Percentiles rank a stretch among this genome's conserved stretches.
Conservation (phyloP, 805 yeast genomes). For the Maudiozyma pseudohumilis region DNA sequence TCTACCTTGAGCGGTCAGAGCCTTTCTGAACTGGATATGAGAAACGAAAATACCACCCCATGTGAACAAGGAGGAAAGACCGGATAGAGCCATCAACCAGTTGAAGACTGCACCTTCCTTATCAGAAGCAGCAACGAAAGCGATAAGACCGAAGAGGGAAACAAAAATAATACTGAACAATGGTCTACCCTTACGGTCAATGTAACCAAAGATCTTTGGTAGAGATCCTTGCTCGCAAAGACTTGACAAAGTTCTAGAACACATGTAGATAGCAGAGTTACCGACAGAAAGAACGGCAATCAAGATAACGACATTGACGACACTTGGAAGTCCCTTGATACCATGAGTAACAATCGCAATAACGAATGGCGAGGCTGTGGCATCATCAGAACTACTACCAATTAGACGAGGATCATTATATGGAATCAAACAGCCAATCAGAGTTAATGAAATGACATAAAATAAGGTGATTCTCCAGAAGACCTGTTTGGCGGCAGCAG, state of each 20-base stretch:
- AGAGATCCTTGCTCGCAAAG: slow-evolving; percentile 55
- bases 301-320: slow-evolving; percentile 59
- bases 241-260: slow-evolving; percentile 57
- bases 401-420: slow-evolving; percentile 35
- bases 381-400: slow-evolving; percentile 43
- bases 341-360: slow-evolving; percentile 59
- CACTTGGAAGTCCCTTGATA: slow-evolving; percentile 50
- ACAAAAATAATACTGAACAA: slow-evolving; percentile 44
- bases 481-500: slow-evolving; percentile 45
- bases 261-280: slow-evolving; percentile 59
- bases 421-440: slow-evolving; percentile 41
- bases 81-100: slow-evolving; percentile 58
- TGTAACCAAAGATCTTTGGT: slow-evolving; percentile 47
- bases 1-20: slow-evolving; percentile 57
- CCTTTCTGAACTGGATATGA: slow-evolving; percentile 56
- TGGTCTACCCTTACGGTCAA: slow-evolving; percentile 63
- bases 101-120: slow-evolving; percentile 46
- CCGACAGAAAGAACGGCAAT: slow-evolving; percentile 63
- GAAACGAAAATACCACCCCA: slow-evolving; percentile 53
- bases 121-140: slow-evolving; percentile 46
- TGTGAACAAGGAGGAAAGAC: slow-evolving; percentile 50
- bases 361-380: slow-evolving; percentile 69
- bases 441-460: slow-evolving; percentile 35
- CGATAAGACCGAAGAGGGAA: slow-evolving; percentile 45
- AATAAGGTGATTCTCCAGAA: slow-evolving; percentile 45